These are phyloP conservation scores for Zygnema cylindricum DNA, from an alignment of 139 green algal species.

Conservation along the genomic window DNA sequence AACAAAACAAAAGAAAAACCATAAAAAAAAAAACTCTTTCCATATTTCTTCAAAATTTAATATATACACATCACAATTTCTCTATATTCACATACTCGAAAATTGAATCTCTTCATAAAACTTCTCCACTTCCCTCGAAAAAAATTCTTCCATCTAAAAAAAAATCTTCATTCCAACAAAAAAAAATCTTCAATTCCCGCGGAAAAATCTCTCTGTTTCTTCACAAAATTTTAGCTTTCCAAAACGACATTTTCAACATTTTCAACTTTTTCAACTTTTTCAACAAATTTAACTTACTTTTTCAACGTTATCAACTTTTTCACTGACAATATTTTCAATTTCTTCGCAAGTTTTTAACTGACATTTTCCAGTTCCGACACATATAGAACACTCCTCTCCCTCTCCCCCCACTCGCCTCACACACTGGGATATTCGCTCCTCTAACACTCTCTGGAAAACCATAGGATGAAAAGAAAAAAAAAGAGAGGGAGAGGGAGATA, in stretches of 20 bases:
- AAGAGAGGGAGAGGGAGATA: background rate
- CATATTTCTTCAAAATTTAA: background rate
- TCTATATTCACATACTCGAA: background rate
- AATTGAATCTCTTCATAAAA: background rate
- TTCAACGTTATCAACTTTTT: too few species aligned
- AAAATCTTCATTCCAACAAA: background rate
- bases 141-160: background rate
- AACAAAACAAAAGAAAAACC: too few species aligned
- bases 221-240: background rate
- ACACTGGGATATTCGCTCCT: slow-evolving; percentile 54
- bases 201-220: background rate
- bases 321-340: background rate
- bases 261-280: too few species aligned
- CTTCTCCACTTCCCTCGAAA: background rate
- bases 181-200: background rate
- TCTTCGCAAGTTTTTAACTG: background rate
- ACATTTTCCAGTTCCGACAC: slow-evolving; percentile 30
- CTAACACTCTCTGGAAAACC: slow-evolving; percentile 34
- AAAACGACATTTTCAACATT: background rate
- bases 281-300: too few species aligned
- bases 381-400: slow-evolving; percentile 42
- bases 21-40: background rate
- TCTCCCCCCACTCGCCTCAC: slow-evolving; percentile 28
- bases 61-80: background rate
- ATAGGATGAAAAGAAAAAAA: background rate